These are phyloP conservation scores for Cercospora sp. DNA, from an alignment of 2,329 filamentous ascomycete species.

Conservation along the genomic window DNA sequence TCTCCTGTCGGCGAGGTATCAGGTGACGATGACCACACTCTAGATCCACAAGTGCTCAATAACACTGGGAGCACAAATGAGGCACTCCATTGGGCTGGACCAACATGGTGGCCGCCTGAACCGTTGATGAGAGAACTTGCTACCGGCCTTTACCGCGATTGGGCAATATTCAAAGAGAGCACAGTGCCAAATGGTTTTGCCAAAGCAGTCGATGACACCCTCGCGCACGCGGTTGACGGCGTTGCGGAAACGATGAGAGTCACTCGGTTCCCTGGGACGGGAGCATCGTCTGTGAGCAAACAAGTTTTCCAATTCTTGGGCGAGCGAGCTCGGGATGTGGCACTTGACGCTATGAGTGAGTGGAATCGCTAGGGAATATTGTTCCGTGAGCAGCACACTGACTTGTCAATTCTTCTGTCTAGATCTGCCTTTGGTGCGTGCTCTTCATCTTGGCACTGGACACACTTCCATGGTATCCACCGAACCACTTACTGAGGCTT, in stretches of 20 bases:
- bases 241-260: neutral
- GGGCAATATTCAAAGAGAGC: neutral
- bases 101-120: neutral
- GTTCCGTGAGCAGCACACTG: neutral
- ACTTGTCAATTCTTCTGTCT: neutral
- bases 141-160: neutral
- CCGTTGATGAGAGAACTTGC: neutral
- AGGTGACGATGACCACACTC: neutral
- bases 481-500: neutral
- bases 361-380: neutral
- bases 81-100: neutral
- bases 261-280: neutral
- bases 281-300: neutral
- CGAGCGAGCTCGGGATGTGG: neutral
- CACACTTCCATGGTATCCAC: neutral
- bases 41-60: neutral
- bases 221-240: neutral
- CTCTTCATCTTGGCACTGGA: neutral
- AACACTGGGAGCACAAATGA: neutral
- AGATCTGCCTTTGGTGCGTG: neutral
- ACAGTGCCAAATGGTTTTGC: neutral
- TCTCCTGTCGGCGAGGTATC: neutral
- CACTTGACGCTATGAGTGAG: neutral
- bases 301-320: neutral
- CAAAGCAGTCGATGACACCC: neutral